Evolutionary conservation across 805 yeast species (phyloP).

Genomic region (Candida hungchunana): DNA sequence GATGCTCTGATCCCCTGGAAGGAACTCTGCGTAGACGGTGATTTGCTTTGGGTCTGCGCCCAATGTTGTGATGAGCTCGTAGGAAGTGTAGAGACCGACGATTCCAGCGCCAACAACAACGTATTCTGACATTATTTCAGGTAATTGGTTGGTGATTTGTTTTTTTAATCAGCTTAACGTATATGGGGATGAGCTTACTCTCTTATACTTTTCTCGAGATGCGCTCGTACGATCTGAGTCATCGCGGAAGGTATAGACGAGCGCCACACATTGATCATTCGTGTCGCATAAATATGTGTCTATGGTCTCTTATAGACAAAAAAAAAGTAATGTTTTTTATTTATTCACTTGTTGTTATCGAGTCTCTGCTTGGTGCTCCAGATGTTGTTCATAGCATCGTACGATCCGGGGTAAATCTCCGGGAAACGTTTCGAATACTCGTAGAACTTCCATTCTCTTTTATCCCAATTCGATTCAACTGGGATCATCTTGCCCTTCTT

Average conservation of each 20-base stretch:
- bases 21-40: slow-evolving; percentile 55
- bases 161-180: too few relatives aligned
- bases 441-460: slow-evolving; percentile 38
- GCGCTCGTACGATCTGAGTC: too few relatives aligned
- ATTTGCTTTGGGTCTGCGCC: slow-evolving; percentile 40
- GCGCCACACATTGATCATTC: too few relatives aligned
- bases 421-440: slow-evolving; percentile 34
- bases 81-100: slow-evolving; percentile 61
- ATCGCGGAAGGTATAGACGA: too few relatives aligned
- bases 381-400: slow-evolving; percentile 9
- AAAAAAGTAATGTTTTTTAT: too few relatives aligned
- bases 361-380: slow-evolving; percentile 13
- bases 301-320: too few relatives aligned
- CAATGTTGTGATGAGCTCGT: slow-evolving; percentile 40
- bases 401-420: slow-evolving; percentile 35
- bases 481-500: slow-evolving; percentile 24
- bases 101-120: slow-evolving; percentile 56
- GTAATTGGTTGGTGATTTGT: too few relatives aligned
- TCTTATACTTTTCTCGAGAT: too few relatives aligned
- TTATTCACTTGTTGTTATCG: slow-evolving; percentile 10
- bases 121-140: too few relatives aligned
- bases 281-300: too few relatives aligned
- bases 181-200: too few relatives aligned
- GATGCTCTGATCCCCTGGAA: slow-evolving; percentile 77
- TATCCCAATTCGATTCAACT: slow-evolving; percentile 38